These are phyloP conservation scores for Raphanus raphanistrum DNA, from an alignment of 345 rosid genomes.

Conservation along the genomic window DNA sequence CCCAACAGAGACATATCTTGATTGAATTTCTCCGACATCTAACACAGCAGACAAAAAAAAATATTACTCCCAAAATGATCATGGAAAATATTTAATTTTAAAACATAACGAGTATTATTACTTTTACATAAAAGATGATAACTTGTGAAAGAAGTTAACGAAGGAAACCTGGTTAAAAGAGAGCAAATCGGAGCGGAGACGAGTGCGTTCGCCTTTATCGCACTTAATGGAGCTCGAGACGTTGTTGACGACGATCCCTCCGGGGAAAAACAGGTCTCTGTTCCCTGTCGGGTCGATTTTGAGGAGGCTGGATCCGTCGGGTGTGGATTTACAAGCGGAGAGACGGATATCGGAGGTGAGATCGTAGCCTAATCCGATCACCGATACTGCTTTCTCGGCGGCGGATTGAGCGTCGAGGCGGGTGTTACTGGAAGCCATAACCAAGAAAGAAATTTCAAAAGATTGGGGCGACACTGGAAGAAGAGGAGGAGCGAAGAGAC, in stretches of 20 bases:
- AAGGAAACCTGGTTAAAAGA: conserved; percentile 73
- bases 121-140: no score
- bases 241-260: conserved; percentile 62
- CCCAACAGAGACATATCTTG: conserved; percentile 71
- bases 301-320: conserved; percentile 56
- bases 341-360: conserved; percentile 59
- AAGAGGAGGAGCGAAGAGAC: conserved; percentile 3
- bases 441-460: conserved; percentile 8
- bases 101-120: no score
- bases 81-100: no score
- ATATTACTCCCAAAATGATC: no score
- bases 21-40: conserved; percentile 98
- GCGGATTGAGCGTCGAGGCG: conserved; percentile 69
- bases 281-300: conserved; percentile 48
- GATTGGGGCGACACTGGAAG: conserved; percentile 14
- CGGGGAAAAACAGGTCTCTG: conserved; percentile 68
- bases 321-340: conserved; percentile 56
- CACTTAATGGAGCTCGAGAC: conserved; percentile 75
- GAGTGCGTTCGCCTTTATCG: conserved; percentile 92
- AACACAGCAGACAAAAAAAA: neutral
- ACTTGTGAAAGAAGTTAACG: neutral
- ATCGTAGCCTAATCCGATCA: conserved; percentile 82
- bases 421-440: conserved; percentile 44
- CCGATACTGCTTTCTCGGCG: conserved; percentile 84
- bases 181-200: conserved; percentile 76